Percentiles rank a stretch among this genome's conserved stretches.
Conservation (phyloP, 2,329 filamentous ascomycete species). For the Zymoseptoria passerinii region DNA sequence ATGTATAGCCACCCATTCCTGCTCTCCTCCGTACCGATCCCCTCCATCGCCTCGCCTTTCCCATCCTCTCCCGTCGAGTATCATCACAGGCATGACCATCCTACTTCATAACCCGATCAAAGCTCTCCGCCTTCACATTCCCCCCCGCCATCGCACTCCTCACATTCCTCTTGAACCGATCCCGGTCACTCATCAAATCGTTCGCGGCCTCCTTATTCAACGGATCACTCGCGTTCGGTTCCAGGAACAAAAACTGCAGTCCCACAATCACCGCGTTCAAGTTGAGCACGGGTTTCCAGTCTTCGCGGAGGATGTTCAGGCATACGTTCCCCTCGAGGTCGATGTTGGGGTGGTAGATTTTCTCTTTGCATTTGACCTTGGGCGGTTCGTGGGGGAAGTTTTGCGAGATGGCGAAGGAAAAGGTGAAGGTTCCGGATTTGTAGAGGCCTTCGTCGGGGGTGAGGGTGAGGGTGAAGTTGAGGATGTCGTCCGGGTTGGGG, state of each 20-base stretch:
- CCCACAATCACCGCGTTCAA: slow-evolving; percentile 94
- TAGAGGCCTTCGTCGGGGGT: slow-evolving; percentile 84
- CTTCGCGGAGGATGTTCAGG: slow-evolving; percentile 91
- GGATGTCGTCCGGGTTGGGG: slow-evolving; percentile 73
- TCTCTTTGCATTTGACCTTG: slow-evolving; percentile 93
- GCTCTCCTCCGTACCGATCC: neutral
- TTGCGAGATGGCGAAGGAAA: slow-evolving; percentile 85
- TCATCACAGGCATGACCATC: slow-evolving; percentile 16
- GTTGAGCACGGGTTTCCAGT: slow-evolving; percentile 98
- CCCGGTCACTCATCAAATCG: slow-evolving; percentile 75
- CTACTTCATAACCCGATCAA: slow-evolving; percentile 69
- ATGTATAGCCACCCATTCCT: neutral
- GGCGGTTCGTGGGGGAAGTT: slow-evolving; percentile 96
- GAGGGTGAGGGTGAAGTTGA: slow-evolving; percentile 75
- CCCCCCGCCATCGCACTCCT: slow-evolving; percentile 75
- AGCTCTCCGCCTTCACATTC: slow-evolving; percentile 60
- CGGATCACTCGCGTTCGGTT: slow-evolving; percentile 95
- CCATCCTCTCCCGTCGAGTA: neutral
- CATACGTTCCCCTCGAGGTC: slow-evolving; percentile 97
- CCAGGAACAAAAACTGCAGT: slow-evolving; percentile 90
- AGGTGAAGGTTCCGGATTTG: slow-evolving; percentile 77
- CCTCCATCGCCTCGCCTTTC: neutral
- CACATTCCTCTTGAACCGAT: slow-evolving; percentile 88
- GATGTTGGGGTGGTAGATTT: slow-evolving; percentile 99
- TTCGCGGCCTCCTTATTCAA: slow-evolving; percentile 97